Conservation (phyloP, 176 grass and related monocot species). For the Thalia dealbata region DNA sequence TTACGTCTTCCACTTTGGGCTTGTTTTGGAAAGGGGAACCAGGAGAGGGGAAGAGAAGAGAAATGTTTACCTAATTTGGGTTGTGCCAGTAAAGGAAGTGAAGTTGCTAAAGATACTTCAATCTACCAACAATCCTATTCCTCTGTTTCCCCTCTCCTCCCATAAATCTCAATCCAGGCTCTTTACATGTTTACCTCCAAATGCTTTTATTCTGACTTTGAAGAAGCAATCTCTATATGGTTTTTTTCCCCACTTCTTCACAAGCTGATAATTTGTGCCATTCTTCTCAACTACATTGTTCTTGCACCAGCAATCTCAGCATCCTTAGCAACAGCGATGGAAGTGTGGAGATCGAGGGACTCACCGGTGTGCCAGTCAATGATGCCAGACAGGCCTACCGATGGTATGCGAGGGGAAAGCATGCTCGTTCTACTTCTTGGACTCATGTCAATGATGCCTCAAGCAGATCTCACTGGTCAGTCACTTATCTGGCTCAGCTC, state of each 20-base stretch:
- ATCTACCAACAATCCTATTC: no score
- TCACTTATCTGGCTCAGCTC: slow-evolving; percentile 9
- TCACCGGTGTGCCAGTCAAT: slow-evolving; percentile 37
- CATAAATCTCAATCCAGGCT: no score
- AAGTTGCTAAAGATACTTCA: no score
- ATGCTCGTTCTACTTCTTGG: slow-evolving; percentile 65
- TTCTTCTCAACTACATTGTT: not conserved
- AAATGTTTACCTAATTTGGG: no score
- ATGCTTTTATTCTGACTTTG: no score
- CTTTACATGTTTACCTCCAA: no score
- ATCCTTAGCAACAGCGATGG: slow-evolving; percentile 57
- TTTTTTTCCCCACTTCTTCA: no score
- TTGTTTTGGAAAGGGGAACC: no score
- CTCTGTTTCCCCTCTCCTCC: no score
- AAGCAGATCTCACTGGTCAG: slow-evolving; percentile 92
- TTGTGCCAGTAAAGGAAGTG: no score
- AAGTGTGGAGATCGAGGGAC: slow-evolving; percentile 68
- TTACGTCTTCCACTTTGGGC: not conserved
- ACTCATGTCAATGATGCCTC: slow-evolving; percentile 87
- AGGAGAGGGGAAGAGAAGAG: not conserved
- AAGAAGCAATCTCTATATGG: no score
- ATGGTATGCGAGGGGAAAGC: slow-evolving; percentile 64
- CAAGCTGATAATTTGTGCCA: no score
- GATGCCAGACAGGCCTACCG: slow-evolving; percentile 62
- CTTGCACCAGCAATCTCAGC: slow-evolving; percentile 43